Percentiles rank a stretch among this genome's conserved stretches.
phyloP scores from a whole-genome alignment of 164 flowering plant species.

The Malania oleifera region DNA sequence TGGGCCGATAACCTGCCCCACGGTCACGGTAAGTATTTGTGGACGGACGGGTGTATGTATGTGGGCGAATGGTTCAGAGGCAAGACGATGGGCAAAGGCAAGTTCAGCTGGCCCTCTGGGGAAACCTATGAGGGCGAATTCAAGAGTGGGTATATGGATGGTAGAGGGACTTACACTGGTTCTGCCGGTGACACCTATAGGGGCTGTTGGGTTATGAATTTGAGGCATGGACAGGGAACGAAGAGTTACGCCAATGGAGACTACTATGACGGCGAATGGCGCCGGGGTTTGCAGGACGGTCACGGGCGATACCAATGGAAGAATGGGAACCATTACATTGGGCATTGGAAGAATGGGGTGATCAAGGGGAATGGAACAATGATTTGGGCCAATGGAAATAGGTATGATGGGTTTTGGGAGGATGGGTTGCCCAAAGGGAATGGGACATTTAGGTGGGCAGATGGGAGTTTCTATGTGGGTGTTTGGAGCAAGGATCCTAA shows the following conservation, averaged over 20 bases:
- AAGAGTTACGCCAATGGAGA: conserved; percentile 65
- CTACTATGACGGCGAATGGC: conserved; percentile 80
- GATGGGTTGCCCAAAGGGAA: conserved; percentile 63
- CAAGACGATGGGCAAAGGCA: conserved; percentile 62
- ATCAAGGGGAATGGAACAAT: conserved; percentile 52
- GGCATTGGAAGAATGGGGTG: conserved; percentile 57
- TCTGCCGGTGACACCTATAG: conserved; percentile 51
- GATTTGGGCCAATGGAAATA: conserved; percentile 57
- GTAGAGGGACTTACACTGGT: conserved; percentile 69
- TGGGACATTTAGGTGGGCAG: conserved; percentile 54
- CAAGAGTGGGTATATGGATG: conserved; percentile 78
- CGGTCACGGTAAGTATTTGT: conserved; percentile 73
- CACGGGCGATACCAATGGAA: conserved; percentile 71
- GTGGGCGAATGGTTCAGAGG: conserved; percentile 81
- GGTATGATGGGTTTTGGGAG: conserved; percentile 69
- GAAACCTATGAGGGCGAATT: conserved; percentile 88
- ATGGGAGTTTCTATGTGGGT: conserved; percentile 72
- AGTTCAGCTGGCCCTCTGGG: conserved; percentile 85
- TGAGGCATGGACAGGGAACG: conserved; percentile 72
- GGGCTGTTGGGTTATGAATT: conserved; percentile 69
- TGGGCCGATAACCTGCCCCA: conserved; percentile 57
- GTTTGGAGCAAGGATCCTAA: conserved; percentile 57
- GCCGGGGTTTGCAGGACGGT: conserved; percentile 66
- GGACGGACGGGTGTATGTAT: conserved; percentile 93
- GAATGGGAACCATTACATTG: conserved; percentile 52